Conservation (phyloP, 176 grass and related monocot species). For the Oryza australiensis region DNA sequence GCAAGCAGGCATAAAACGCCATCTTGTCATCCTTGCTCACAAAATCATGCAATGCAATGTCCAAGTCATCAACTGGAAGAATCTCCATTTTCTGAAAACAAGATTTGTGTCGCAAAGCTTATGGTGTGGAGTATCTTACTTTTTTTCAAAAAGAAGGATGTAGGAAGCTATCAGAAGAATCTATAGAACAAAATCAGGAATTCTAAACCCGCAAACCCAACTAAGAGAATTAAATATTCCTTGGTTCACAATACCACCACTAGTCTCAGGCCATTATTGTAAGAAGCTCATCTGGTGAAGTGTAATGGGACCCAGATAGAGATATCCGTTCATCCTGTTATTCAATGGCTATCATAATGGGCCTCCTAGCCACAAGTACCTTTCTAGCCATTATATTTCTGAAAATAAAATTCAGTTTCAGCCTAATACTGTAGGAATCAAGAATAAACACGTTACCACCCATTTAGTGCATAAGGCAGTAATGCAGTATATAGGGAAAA, state of each 20-base stretch:
- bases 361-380: slow-evolving; percentile 17
- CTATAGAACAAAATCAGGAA: not conserved
- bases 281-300: not conserved
- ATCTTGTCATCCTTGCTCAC: slow-evolving; percentile 96
- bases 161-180: slow-evolving; percentile 15
- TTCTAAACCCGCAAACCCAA: not conserved
- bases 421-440: not conserved
- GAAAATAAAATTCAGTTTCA: not conserved
- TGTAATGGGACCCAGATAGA: not conserved
- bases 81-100: slow-evolving; percentile 95
- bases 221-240: slow-evolving; percentile 12
- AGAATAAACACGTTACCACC: not conserved
- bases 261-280: not conserved
- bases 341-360: not conserved
- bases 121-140: no score
- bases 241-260: not conserved
- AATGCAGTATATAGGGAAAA: not conserved
- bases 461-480: not conserved
- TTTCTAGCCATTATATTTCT: slow-evolving; percentile 6
- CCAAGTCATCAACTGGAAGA: slow-evolving; percentile 93
- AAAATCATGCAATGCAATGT: slow-evolving; percentile 97
- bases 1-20: slow-evolving; percentile 83
- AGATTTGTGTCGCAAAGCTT: not conserved
- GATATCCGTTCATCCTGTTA: not conserved
- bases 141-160: not conserved